A percentile compares a stretch with the other conserved stretches of the same genome.
Evolutionary conservation across 768 basidiomycete species (phyloP).

Genomic region (Pulveroboletus ravenelii): DNA sequence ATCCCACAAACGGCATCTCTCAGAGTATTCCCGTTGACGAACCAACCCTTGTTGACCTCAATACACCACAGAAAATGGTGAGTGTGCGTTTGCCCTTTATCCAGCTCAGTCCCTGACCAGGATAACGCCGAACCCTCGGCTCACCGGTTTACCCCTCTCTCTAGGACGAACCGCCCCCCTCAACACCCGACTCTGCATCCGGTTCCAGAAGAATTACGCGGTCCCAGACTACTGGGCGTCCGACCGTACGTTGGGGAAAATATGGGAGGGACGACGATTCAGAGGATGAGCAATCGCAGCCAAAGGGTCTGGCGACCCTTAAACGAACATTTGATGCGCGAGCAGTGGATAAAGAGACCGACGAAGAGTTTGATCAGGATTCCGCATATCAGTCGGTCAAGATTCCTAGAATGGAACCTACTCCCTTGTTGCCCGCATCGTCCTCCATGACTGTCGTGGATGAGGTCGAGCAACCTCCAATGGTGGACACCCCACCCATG

Average conservation of each 20-base stretch:
- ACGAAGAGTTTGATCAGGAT: constrained; percentile 27
- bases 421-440: constrained; percentile 21
- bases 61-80: constrained; percentile 27
- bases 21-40: constrained; percentile 15
- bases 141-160: constrained; percentile 18
- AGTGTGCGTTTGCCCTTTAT: constrained; percentile 28
- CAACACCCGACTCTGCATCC: constrained; percentile 25
- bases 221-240: constrained; percentile 33
- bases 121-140: constrained; percentile 27
- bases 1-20: constrained; percentile 11
- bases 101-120: constrained; percentile 25
- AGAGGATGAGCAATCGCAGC: constrained; percentile 19
- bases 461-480: constrained; percentile 12
- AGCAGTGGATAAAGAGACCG: constrained; percentile 33
- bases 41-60: constrained; percentile 23
- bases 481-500: constrained; percentile 4
- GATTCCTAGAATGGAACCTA: constrained; percentile 27
- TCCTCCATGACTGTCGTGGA: constrained; percentile 30
- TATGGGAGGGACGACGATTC: constrained; percentile 28
- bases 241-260: constrained; percentile 33
- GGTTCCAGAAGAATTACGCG: constrained; percentile 27
- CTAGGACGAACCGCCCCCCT: constrained; percentile 18
- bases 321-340: constrained; percentile 33
- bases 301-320: constrained; percentile 20
- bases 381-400: constrained; percentile 19